Evolutionary conservation across 306 rosid species (phyloP).

Genomic region (Sphenostylis stenocarpa): DNA sequence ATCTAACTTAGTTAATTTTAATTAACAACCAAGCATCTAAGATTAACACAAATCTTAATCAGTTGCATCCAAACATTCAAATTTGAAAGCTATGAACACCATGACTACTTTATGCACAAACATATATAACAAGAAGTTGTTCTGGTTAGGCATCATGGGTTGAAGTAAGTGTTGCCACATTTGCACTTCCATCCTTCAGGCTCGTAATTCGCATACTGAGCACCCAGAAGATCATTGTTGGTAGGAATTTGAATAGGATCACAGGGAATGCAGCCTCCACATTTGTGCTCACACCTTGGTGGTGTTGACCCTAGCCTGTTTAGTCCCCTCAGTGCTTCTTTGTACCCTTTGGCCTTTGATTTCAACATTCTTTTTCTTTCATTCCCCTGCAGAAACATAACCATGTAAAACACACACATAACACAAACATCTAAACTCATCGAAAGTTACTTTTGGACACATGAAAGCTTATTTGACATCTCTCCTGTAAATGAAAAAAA

Average conservation of each 20-base stretch:
- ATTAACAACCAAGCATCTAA: not conserved
- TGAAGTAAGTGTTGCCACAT: constrained; percentile 43
- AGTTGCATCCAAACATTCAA: not conserved
- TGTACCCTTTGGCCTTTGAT: constrained; percentile 3
- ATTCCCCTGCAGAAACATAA: not conserved
- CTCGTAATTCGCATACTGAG: constrained; percentile 38
- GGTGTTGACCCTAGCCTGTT: constrained; percentile 42
- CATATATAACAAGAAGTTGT: not conserved
- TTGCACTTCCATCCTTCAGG: constrained; percentile 54
- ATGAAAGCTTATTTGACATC: not conserved
- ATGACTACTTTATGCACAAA: not conserved
- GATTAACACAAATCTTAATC: not conserved
- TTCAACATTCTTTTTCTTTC: not conserved
- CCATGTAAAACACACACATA: not conserved
- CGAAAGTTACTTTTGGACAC: not conserved
- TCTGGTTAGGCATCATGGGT: not conserved
- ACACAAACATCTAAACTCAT: not conserved
- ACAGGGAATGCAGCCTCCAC: constrained; percentile 43
- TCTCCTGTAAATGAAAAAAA: not conserved
- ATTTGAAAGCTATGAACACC: not conserved
- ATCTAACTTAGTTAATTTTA: not conserved
- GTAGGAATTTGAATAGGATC: constrained; percentile 40
- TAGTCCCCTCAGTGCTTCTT: constrained; percentile 29
- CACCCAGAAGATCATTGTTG: constrained; percentile 25
- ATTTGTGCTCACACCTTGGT: constrained; percentile 48